Evolutionary conservation across 495 filamentous ascomycete species (phyloP), one percentile per base, ranked within the genome.

Genomic region (Ramalina intermedia): DNA sequence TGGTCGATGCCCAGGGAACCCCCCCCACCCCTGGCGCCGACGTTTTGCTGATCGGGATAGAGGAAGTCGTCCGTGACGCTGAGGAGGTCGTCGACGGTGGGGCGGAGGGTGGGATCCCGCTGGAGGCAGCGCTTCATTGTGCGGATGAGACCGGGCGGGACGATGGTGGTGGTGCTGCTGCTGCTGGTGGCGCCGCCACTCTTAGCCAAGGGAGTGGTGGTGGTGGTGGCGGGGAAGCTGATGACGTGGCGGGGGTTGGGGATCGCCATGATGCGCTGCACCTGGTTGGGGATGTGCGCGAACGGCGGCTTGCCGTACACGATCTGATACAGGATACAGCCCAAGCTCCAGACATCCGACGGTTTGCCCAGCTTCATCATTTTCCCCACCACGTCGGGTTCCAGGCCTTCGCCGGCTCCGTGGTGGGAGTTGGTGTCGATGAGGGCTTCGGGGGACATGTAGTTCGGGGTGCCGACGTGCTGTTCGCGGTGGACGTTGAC

Each of bases 261-360:
- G 61, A 98, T 98, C 14, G 89, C 87, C 68, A 79, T 68, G 50
- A 84, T 74, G 11, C 69, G 68, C 51, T 68, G 79, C 68, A 88
- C 82, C 61, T 84, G 85, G 66, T 87, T 85, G 13, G 76, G 68
- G 54, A 98, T 93, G 59, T 95, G 87, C 9, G 84, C 87, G 56
- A 98, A 98, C 4, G 91, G 91, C 7, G 87, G 84, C 27, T 81
- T 75, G 39, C 90, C 90, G 62, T 96, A 96, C 0, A 87, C 83
- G 87, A 98, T 94, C 65, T 96, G 91, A 64, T 93, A 96, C 21
- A 98, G 66, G 47, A 98, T 96, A 59, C 91, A 96, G 8, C 91
- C 91, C 24, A 98, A 65, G 64, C 81, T 88, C 91, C 91, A 98
- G 9, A 98, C 82, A 66, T 98, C 91, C 56, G 82, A 87, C 13